These are phyloP conservation scores for Hypoxylon sp. DNA, from an alignment of 2,329 filamentous ascomycete genomes.

Conservation along the genomic window DNA sequence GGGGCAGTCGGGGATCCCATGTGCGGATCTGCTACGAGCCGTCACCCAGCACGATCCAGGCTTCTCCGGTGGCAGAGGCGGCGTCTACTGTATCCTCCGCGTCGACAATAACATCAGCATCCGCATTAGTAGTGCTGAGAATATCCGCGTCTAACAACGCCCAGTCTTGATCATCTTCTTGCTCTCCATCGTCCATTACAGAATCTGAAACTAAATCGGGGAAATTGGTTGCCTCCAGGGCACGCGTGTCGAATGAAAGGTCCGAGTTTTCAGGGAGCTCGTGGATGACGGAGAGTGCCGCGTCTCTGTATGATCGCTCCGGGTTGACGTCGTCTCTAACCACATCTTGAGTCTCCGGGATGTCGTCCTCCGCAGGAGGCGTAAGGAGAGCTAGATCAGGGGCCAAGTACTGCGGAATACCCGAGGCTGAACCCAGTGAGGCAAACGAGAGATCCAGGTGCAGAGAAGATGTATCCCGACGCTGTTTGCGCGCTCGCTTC, in stretches of 20 bases:
- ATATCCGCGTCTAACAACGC: constrained; percentile 39
- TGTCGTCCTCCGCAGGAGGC: constrained; percentile 14
- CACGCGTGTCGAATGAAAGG: constrained; percentile 22
- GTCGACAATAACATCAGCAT: constrained; percentile 14
- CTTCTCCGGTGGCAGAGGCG: constrained; percentile 39
- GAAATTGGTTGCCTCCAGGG: constrained; percentile 30
- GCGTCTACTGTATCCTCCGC: constrained; percentile 27
- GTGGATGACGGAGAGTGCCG: constrained; percentile 42
- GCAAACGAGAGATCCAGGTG: constrained; percentile 41
- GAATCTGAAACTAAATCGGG: constrained; percentile 44
- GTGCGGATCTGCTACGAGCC: constrained; percentile 53
- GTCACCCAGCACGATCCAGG: constrained; percentile 50
- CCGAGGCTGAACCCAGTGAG: constrained; percentile 32
- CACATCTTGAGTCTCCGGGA: not conserved
- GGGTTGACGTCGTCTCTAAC: not conserved
- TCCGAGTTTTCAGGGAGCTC: constrained; percentile 45
- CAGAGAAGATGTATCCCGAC: constrained; percentile 15
- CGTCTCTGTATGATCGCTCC: constrained; percentile 17
- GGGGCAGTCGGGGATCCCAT: constrained; percentile 45
- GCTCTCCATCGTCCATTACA: constrained; percentile 33
- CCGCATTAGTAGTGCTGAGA: constrained; percentile 20
- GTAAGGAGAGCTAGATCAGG: constrained; percentile 29
- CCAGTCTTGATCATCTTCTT: constrained; percentile 37
- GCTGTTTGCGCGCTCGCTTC: constrained; percentile 42
- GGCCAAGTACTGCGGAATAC: constrained; percentile 34